Conservation (phyloP, 2,329 filamentous ascomycete genomes). For the Cladosporium sp. region DNA sequence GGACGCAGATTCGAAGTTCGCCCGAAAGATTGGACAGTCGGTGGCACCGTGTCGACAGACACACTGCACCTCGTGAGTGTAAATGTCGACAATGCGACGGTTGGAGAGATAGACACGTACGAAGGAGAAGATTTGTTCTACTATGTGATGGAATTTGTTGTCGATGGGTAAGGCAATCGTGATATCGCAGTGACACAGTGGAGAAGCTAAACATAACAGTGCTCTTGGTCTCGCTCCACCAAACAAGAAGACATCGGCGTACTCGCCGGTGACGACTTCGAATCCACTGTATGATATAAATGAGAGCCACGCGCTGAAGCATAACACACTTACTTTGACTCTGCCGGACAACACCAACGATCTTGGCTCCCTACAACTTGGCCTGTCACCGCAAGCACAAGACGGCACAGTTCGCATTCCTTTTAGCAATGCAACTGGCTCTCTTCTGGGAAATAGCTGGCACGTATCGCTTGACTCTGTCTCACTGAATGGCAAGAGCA, state of each 20-base stretch:
- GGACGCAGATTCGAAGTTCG: slow-evolving; percentile 2
- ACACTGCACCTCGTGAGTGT: neutral
- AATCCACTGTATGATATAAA: neutral
- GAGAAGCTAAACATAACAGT: neutral
- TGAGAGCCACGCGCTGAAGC: neutral
- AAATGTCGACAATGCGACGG: neutral
- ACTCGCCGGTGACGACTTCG: neutral
- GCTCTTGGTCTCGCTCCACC: slow-evolving; percentile 4
- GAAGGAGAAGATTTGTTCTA: slow-evolving; percentile 5
- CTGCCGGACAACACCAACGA: neutral
- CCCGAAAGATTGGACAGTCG: neutral
- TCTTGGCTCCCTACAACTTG: neutral
- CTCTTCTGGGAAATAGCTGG: neutral
- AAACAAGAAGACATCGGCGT: neutral
- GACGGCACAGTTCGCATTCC: neutral
- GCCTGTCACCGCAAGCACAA: neutral
- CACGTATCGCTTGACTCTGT: neutral
- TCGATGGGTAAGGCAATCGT: slow-evolving; percentile 1
- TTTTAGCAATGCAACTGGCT: neutral
- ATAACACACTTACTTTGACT: slow-evolving; percentile 1
- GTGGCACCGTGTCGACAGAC: neutral
- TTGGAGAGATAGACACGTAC: slow-evolving; percentile 6
- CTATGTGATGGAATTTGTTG: slow-evolving; percentile 5
- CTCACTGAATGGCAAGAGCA: neutral
- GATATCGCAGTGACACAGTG: neutral